Percentiles rank a stretch among this genome's conserved stretches.
Evolutionary conservation across 192 early-diverging fungal species (phyloP).

Genomic region (Funneliformis geosporum): DNA sequence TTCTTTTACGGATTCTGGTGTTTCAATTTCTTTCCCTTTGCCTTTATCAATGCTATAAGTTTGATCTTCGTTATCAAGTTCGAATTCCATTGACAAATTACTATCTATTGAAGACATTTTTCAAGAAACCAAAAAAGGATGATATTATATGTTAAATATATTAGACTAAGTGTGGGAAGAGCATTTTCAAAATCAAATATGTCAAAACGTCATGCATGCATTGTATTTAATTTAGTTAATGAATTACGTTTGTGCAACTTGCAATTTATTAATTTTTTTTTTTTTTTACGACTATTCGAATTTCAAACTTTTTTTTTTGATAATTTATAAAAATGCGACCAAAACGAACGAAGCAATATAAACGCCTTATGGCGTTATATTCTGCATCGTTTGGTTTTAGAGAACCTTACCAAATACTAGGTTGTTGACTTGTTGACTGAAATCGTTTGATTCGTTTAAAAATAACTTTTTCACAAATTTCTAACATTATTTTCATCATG

Average conservation of each 20-base stretch:
- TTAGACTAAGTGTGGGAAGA: background rate
- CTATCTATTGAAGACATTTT: background rate
- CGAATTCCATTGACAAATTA: background rate
- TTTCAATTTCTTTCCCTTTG: slow-evolving; percentile 12
- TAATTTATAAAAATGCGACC: slow-evolving; percentile 65
- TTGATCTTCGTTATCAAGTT: background rate
- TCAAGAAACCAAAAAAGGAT: too few relatives aligned
- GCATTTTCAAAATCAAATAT: background rate
- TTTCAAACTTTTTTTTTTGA: too few relatives aligned
- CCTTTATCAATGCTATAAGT: slow-evolving; percentile 5
- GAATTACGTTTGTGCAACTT: background rate
- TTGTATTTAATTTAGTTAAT: background rate
- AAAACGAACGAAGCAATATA: slow-evolving; percentile 81
- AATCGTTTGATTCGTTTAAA: slow-evolving; percentile 15
- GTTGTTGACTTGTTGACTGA: slow-evolving; percentile 52
- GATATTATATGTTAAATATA: background rate
- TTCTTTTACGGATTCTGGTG: background rate
- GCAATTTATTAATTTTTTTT: background rate
- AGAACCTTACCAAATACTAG: slow-evolving; percentile 87
- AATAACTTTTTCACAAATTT: slow-evolving; percentile 71
- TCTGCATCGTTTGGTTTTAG: slow-evolving; percentile 79
- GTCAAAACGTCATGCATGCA: background rate
- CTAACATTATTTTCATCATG: slow-evolving; percentile 42
- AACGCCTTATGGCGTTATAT: slow-evolving; percentile 82
- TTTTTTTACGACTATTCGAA: too few relatives aligned